phyloP scores from a whole-genome alignment of 768 basidiomycete species.

The Lactarius quietus region DNA sequence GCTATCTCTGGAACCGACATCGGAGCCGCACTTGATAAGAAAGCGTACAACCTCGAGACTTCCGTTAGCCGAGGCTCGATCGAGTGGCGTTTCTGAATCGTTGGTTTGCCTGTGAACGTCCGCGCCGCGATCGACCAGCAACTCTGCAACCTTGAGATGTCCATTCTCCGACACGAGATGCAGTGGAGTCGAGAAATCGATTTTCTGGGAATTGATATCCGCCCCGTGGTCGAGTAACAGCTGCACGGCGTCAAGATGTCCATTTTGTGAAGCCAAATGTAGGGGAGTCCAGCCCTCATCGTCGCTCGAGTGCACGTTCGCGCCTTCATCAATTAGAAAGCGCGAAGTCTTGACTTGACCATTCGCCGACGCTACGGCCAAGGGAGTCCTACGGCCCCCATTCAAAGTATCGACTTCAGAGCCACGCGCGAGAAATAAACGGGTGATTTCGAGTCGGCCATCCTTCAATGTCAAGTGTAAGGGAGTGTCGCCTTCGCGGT shows the following conservation, averaged over 20 bases:
- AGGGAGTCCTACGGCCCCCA: not conserved
- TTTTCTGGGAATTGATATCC: not conserved
- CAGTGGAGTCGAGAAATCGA: not conserved
- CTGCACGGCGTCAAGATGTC: not conserved
- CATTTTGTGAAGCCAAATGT: not conserved
- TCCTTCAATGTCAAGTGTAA: not conserved
- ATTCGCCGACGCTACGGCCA: not conserved
- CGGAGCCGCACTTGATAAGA: not conserved
- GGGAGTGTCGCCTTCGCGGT: not conserved
- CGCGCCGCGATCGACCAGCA: not conserved
- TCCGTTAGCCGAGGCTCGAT: not conserved
- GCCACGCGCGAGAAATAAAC: not conserved
- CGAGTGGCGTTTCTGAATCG: not conserved
- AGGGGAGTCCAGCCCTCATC: not conserved
- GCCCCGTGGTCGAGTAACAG: not conserved
- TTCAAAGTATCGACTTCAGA: not conserved
- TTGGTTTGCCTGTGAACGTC: not conserved
- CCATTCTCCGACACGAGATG: not conserved
- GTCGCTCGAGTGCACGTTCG: not conserved
- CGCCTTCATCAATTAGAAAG: not conserved
- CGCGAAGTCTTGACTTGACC: not conserved
- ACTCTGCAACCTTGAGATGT: not conserved
- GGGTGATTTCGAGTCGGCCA: not conserved
- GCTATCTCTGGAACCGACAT: not conserved
- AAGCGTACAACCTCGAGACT: not conserved